A percentile compares a stretch with the other conserved stretches of the same genome.
phyloP scores from a whole-genome alignment of 2,329 filamentous ascomycete species.

The Ophiostoma himal-ulmi region DNA sequence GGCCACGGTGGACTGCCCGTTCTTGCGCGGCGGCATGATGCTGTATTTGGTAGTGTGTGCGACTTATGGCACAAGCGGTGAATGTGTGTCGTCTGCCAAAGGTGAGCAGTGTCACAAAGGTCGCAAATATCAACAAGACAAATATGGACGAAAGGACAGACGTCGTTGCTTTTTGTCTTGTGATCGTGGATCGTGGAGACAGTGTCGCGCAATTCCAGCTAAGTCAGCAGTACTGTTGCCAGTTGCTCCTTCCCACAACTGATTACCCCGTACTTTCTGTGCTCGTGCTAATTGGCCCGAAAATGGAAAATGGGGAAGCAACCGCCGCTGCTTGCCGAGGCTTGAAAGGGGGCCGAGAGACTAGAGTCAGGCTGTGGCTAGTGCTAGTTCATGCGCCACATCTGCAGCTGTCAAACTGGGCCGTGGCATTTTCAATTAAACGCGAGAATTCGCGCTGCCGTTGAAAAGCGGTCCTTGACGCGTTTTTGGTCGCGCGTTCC shows the following conservation, averaged over 20 bases:
- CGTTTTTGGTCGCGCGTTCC: constrained; percentile 21
- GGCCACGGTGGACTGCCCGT: constrained; percentile 61
- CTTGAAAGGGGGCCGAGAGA: constrained; percentile 8
- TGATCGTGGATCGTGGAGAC: constrained; percentile 12
- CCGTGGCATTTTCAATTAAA: constrained; percentile 27
- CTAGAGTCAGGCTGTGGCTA: constrained; percentile 17
- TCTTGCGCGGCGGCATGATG: constrained; percentile 46
- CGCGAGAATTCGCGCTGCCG: constrained; percentile 20
- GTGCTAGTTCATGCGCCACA: constrained; percentile 19
- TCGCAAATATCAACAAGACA: background rate
- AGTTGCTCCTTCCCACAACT: background rate
- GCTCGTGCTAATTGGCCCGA: constrained; percentile 21
- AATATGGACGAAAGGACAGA: background rate
- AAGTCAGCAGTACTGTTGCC: background rate
- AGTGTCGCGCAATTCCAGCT: constrained; percentile 12
- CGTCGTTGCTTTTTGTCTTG: constrained; percentile 7
- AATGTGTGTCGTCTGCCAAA: background rate
- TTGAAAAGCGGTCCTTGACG: constrained; percentile 18
- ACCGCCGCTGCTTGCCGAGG: constrained; percentile 22
- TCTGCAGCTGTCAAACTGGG: background rate
- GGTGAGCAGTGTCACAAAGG: background rate
- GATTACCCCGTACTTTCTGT: constrained; percentile 13
- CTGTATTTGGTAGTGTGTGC: background rate
- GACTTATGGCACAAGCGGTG: background rate
- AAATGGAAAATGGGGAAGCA: constrained; percentile 14